phyloP scores from a whole-genome alignment of 805 yeast genomes.

The Candida silvatica region DNA sequence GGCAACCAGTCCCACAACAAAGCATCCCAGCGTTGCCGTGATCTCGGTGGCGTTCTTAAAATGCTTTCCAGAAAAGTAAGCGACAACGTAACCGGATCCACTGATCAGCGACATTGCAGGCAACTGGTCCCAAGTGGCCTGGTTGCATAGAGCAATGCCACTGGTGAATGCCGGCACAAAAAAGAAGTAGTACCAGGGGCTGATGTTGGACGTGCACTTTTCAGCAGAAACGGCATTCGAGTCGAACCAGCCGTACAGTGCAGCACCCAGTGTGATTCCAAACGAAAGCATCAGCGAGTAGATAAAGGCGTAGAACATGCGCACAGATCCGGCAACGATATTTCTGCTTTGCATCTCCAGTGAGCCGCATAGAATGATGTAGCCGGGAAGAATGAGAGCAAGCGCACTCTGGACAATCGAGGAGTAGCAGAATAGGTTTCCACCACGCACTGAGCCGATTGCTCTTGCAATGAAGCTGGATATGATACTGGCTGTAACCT shows the following conservation, averaged over 20 bases:
- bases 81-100: conserved; percentile 73
- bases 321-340: conserved; percentile 86
- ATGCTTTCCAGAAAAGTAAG: conserved; percentile 68
- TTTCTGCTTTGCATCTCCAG: conserved; percentile 84
- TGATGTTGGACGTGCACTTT: conserved; percentile 44
- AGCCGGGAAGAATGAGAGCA: conserved; percentile 90
- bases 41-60: conserved; percentile 61
- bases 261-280: conserved; percentile 91
- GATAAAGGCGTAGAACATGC: conserved; percentile 95
- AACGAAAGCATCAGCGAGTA: conserved; percentile 87
- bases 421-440: conserved; percentile 70
- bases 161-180: conserved; percentile 71
- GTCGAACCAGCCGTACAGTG: conserved; percentile 92
- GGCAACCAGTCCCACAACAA: conserved; percentile 81
- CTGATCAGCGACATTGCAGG: conserved; percentile 80
- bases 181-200: conserved; percentile 53
- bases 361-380: conserved; percentile 87
- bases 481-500: conserved; percentile 82
- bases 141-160: conserved; percentile 66
- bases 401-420: conserved; percentile 86
- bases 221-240: conserved; percentile 57
- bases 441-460: conserved; percentile 67
- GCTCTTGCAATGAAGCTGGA: conserved; percentile 86
- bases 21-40: conserved; percentile 85
- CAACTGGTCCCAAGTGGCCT: conserved; percentile 72